phyloP scores from a whole-genome alignment of 495 filamentous ascomycete species.

The Durotheca rogersii region DNA sequence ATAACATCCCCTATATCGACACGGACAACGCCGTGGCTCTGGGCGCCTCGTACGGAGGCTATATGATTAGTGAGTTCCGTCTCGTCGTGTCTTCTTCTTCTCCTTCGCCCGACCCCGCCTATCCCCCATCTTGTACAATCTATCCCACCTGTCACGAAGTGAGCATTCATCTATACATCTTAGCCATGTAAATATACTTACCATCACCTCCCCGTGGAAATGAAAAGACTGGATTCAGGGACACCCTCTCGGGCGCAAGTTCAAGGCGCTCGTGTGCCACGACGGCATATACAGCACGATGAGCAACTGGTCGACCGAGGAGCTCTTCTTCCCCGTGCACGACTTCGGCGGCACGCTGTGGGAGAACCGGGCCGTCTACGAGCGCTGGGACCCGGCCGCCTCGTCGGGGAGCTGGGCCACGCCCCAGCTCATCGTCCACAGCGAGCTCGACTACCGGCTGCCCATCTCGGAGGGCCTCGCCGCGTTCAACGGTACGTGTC shows the following conservation, averaged over 20 bases:
- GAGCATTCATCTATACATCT: too few relatives aligned
- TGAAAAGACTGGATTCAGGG: constrained; percentile 67
- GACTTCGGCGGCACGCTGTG: constrained; percentile 80
- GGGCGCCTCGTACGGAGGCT: constrained; percentile 86
- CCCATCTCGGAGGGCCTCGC: constrained; percentile 81
- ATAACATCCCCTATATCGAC: constrained; percentile 74
- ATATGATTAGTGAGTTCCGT: constrained; percentile 67
- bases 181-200: too few relatives aligned
- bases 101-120: background rate
- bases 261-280: constrained; percentile 88
- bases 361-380: constrained; percentile 70
- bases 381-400: constrained; percentile 76
- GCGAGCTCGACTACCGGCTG: constrained; percentile 86
- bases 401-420: constrained; percentile 72
- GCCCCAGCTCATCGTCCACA: constrained; percentile 87
- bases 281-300: constrained; percentile 85
- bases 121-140: too few relatives aligned
- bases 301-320: constrained; percentile 73
- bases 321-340: constrained; percentile 85
- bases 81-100: background rate
- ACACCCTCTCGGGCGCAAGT: constrained; percentile 68
- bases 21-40: constrained; percentile 73
- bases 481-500: constrained; percentile 64
- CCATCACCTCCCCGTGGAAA: constrained; percentile 2
- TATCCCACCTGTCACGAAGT: too few relatives aligned